Base-by-base conservation (phyloP, 2,329 filamentous ascomycete genomes). In the Colletotrichum euphorbiae region DNA sequence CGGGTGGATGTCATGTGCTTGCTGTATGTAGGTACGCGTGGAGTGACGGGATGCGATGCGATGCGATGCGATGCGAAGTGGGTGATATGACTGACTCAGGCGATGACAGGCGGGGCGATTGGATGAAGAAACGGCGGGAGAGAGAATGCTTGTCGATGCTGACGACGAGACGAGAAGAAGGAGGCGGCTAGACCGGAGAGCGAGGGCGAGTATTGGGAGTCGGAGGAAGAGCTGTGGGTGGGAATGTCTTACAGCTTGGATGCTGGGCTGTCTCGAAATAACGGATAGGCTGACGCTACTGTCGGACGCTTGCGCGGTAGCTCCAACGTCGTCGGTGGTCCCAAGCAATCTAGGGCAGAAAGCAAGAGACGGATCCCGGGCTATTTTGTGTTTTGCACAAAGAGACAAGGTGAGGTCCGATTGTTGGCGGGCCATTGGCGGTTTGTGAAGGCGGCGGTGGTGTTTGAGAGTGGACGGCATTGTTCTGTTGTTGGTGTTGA, bases 241-340 rank as follows among this genome's bases (percentile, higher is more conserved):
- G 36, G 31, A 57, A 31, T 63, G 43, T 52, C 64, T 63, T 51
- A 24, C 36, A 62, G 28, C 51, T 50, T 57, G 46, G 59, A 42
- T 58, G 50, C 61, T 43, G 40, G 46, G 43, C 8, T 65, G 65
- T 65, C 65, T 68, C 65, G 40, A 68, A 59, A 65, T 54, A 68
- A 57, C 54, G 40, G 61, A 64, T 46, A 59, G 65, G 65, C 60
- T 65, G 60, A 40, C 65, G 48, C 65, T 68, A 68, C 52, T 55
- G 61, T 65, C 54, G 65, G 65, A 68, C 61, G 65, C 60, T 68
- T 65, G 61, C 38, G 46, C 13, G 36, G 65, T 68, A 65, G 65
- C 61, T 68, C 43, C 65, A 68, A 68, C 65, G 65, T 68, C 61
- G 65, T 65, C 54, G 48, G n/a, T 38, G 58, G 43, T 9, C 48